Evolutionary conservation across 176 grass and related monocot species (phyloP).

Genomic region (Avena insularis): DNA sequence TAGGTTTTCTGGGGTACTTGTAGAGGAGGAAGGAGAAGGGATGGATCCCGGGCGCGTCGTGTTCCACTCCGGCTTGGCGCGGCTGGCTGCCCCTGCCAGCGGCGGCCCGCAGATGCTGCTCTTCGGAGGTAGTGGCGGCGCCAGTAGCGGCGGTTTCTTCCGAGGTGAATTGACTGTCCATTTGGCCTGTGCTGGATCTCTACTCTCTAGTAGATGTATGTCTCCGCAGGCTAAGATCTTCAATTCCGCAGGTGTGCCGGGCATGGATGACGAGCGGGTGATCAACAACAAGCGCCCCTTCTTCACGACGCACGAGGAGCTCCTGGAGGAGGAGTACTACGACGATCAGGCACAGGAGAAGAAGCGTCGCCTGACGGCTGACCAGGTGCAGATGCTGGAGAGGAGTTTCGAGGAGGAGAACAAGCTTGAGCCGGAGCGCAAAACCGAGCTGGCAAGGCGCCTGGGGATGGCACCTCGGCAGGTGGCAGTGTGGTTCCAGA

Average conservation of each 20-base stretch:
- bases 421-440: constrained; percentile 93
- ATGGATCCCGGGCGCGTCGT: constrained; percentile 68
- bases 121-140: constrained; percentile 58
- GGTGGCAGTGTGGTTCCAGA: constrained; percentile 97
- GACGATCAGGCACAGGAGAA: constrained; percentile 88
- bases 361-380: constrained; percentile 85
- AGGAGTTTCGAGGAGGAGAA: constrained; percentile 83
- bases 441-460: constrained; percentile 77
- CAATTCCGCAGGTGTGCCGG: constrained; percentile 53
- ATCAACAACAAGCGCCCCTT: constrained; percentile 61
- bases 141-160: constrained; percentile 58
- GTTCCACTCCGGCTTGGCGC: constrained; percentile 58
- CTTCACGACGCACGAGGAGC: constrained; percentile 82
- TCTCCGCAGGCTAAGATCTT: neutral
- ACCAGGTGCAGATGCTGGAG: constrained; percentile 81
- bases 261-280: constrained; percentile 53
- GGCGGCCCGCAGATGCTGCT: constrained; percentile 68
- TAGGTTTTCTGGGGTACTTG: constrained; percentile 49
- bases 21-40: neutral
- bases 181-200: constrained; percentile 34
- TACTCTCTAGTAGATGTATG: neutral
- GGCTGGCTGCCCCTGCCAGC: constrained; percentile 9
- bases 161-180: constrained; percentile 43
- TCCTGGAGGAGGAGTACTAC: constrained; percentile 95
- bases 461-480: constrained; percentile 89